A percentile compares a stretch with the other conserved stretches of the same genome.
These are phyloP conservation scores for Dalbergia cochinchinensis DNA, from an alignment of 306 rosid species.

Conservation along the genomic window DNA sequence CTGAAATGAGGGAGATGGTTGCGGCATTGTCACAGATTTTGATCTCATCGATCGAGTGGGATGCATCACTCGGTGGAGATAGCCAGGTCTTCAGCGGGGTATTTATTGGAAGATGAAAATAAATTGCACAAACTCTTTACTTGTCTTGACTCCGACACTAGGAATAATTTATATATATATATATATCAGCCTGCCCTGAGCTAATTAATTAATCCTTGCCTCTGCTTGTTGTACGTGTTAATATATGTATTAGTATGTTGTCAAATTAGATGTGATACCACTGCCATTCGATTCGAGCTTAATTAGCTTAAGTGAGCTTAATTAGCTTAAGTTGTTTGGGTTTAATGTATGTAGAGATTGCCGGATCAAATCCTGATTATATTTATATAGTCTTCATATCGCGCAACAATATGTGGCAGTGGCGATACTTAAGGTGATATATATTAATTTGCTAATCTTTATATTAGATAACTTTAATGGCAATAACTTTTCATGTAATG, in stretches of 20 bases:
- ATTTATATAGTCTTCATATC: no score
- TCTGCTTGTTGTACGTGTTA: not conserved
- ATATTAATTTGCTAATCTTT: no score
- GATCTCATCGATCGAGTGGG: conserved; percentile 72
- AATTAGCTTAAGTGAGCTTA: not conserved
- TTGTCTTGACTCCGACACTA: no score
- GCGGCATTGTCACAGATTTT: conserved; percentile 59
- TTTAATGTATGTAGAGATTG: not conserved
- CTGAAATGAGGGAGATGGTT: conserved; percentile 74
- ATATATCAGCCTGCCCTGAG: no score
- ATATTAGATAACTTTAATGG: no score
- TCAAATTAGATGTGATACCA: not conserved
- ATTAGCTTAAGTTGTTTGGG: not conserved
- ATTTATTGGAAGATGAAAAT: conserved; percentile 69
- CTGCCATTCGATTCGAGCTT: not conserved
- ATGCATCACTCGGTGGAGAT: conserved; percentile 76
- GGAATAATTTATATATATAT: no score
- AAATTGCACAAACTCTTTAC: no score
- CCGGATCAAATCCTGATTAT: not conserved
- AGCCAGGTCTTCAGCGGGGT: conserved; percentile 76
- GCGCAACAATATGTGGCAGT: no score
- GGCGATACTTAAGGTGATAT: no score
- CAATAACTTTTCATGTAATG: no score
- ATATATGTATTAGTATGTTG: not conserved
- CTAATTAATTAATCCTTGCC: not conserved